These are phyloP conservation scores for Neopestalotiopsis clavispora DNA, from an alignment of 2,329 filamentous ascomycete species.

Conservation along the genomic window DNA sequence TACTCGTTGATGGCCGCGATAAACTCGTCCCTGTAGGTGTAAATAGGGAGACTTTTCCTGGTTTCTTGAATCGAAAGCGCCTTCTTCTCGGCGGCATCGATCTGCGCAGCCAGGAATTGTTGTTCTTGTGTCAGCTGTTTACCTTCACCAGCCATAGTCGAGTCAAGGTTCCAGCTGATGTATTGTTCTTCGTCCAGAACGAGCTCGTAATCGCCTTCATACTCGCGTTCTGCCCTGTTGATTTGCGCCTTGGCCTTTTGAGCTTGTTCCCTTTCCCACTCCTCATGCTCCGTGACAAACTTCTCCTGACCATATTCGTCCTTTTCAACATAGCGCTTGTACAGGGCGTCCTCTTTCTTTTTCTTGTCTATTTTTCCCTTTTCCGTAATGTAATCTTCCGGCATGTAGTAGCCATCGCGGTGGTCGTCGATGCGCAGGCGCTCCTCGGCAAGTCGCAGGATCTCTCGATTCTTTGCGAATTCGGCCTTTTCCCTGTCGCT, in stretches of 20 bases:
- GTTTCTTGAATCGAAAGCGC: constrained; percentile 90
- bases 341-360: constrained; percentile 87
- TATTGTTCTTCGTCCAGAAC: constrained; percentile 90
- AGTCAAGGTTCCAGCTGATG: constrained; percentile 82
- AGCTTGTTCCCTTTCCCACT: constrained; percentile 92
- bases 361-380: constrained; percentile 87
- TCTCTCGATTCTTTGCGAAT: constrained; percentile 86
- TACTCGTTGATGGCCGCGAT: constrained; percentile 84
- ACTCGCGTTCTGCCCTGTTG: constrained; percentile 71
- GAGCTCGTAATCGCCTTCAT: constrained; percentile 87
- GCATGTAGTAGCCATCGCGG: constrained; percentile 88
- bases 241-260: constrained; percentile 89
- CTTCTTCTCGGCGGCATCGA: constrained; percentile 88
- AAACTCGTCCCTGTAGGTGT: constrained; percentile 83
- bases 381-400: constrained; percentile 93
- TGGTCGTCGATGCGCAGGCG: constrained; percentile 88
- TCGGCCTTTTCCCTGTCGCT: constrained; percentile 82
- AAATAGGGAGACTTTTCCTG: constrained; percentile 87
- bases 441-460: constrained; percentile 82
- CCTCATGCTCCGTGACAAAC: constrained; percentile 91
- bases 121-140: constrained; percentile 79
- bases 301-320: constrained; percentile 88
- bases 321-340: constrained; percentile 86
- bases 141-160: constrained; percentile 72
- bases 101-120: constrained; percentile 75